Evolutionary conservation across 768 basidiomycete species (phyloP), one percentile per base, ranked within the genome.

Genomic region (Hemileccinum impolitum): DNA sequence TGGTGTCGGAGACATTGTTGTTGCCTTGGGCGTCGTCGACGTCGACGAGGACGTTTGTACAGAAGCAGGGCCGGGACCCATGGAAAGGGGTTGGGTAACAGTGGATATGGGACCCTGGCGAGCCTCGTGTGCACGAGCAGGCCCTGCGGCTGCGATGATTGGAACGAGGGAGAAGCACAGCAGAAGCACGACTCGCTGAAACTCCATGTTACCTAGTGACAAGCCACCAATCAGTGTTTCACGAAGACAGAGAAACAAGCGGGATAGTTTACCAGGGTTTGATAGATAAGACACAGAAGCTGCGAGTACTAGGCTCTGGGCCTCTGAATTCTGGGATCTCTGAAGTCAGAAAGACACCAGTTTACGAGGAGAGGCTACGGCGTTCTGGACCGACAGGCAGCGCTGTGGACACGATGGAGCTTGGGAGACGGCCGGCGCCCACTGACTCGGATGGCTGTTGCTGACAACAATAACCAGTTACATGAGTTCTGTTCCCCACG

Each of bases 21-120:
- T 46, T 28, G 32, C 6, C 10, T 6, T 11, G 4, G 19, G 6
- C 11, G 46, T 47, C 31, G 46, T 21, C 30, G 47, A 43, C 4
- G 53, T 42, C 35, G 51, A 39, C 25, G 57, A 36, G 4, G 46
- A 18, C 5, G 50, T 39, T 39, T 15, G 51, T 34, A 35, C 1
- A 39, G 55, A 55, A 32, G 18, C 39, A 42, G 53, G 52, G 1
- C 52, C 53, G 4, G 55, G 52, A 10, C 32, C 55, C 2, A 13
- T 5, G 25, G 52, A 28, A 39, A 37, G 7, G 15, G 13, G n/a
- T 5, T 21, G 5, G 19, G 19, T 23, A 6, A 3, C 23, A 23
- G 23, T 32, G 52, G 36, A 39, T 32, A 50, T 35, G 43, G 54
- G 52, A 23, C 48, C 64, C 43, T 65, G 62, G 4, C 57, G 62